These are phyloP conservation scores for Trichosanthes truncata DNA, from an alignment of 306 rosid genomes.

Conservation along the genomic window DNA sequence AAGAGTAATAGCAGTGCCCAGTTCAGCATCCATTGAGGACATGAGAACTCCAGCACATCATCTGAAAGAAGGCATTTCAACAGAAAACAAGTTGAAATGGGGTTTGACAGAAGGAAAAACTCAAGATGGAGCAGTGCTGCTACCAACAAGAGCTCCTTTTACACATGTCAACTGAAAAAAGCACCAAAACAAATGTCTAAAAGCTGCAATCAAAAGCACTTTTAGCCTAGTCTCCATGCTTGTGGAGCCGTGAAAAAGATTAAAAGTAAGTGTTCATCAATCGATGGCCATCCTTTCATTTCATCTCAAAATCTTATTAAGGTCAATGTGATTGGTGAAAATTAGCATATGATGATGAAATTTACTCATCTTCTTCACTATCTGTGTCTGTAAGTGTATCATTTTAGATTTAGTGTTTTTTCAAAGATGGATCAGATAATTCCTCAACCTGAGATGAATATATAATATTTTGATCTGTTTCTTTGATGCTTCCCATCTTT, in stretches of 20 bases:
- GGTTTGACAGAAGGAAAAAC: conserved; percentile 36
- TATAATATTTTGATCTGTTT: conserved; percentile 5
- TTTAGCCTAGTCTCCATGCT: not conserved
- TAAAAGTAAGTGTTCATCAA: not conserved
- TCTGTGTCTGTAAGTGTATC: not conserved
- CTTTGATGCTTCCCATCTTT: not conserved
- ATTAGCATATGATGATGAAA: not conserved
- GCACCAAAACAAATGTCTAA: not conserved
- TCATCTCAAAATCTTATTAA: not conserved
- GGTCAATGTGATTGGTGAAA: not conserved
- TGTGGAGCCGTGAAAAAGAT: not conserved
- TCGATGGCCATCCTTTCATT: not conserved
- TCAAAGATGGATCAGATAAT: not conserved
- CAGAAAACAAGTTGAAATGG: conserved; percentile 25
- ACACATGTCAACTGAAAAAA: conserved; percentile 38
- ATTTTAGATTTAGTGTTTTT: not conserved
- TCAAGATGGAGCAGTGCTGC: conserved; percentile 22
- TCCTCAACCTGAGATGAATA: not conserved
- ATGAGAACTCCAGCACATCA: conserved; percentile 40
- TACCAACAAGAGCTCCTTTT: conserved; percentile 50
- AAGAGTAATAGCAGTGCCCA: conserved; percentile 43
- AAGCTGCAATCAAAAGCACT: not conserved
- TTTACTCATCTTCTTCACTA: not conserved
- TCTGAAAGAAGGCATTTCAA: conserved; percentile 24
- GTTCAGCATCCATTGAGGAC: conserved; percentile 50